Evolutionary conservation across 306 rosid species (phyloP).

Genomic region (Carpinus viminea): DNA sequence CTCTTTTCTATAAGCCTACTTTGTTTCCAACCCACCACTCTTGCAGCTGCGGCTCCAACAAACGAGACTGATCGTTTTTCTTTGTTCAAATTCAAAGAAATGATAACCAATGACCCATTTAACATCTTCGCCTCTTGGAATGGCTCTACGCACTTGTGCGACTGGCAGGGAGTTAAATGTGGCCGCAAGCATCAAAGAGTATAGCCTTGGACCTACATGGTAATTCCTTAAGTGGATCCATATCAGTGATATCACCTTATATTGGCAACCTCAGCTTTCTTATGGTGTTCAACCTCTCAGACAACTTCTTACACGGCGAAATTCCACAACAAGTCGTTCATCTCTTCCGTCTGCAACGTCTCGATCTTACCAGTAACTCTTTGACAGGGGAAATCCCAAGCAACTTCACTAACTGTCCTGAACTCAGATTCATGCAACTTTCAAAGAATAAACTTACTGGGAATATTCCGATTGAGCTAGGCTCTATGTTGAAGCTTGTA

Average conservation of each 20-base stretch:
- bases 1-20: background rate
- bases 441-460: conserved; percentile 24
- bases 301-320: conserved; percentile 29
- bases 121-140: conserved; percentile 38
- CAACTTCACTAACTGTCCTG: conserved; percentile 27
- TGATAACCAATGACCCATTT: conserved; percentile 26
- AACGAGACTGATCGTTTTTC: background rate
- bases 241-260: conserved; percentile 46
- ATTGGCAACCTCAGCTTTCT: conserved; percentile 42
- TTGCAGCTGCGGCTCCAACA: background rate
- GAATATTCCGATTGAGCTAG: conserved; percentile 15
- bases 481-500: conserved; percentile 23
- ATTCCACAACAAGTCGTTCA: conserved; percentile 37
- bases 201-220: conserved; percentile 7
- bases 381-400: conserved; percentile 39
- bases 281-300: conserved; percentile 11
- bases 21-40: background rate
- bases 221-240: conserved; percentile 22
- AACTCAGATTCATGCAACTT: background rate
- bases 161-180: conserved; percentile 52
- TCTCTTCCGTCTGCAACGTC: conserved; percentile 11
- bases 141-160: conserved; percentile 36
- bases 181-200: conserved; percentile 34
- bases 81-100: conserved; percentile 36
- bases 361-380: conserved; percentile 10